Conservation (phyloP, 1,284 basidiomycete genomes). For the Chalciporus sp. region DNA sequence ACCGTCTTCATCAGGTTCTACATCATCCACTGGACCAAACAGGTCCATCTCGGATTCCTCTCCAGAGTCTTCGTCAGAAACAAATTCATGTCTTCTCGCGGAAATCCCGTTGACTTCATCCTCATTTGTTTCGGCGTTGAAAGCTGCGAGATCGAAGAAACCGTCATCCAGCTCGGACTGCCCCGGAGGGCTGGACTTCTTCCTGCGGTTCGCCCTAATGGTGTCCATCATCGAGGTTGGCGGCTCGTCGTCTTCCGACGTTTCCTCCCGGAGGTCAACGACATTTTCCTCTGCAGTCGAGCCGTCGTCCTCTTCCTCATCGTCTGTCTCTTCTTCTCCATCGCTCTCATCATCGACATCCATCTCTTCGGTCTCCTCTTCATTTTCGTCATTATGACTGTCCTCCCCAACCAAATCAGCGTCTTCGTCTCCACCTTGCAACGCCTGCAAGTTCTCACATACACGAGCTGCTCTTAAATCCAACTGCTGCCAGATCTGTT, state of each 20-base stretch:
- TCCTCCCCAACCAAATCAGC: constrained; percentile 17
- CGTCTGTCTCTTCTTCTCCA: constrained; percentile 36
- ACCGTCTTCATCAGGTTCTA: constrained; percentile 43
- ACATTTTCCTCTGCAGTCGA: constrained; percentile 39
- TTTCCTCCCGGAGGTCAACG: constrained; percentile 49
- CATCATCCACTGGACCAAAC: constrained; percentile 63
- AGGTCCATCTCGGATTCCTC: constrained; percentile 64
- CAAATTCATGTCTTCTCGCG: constrained; percentile 58
- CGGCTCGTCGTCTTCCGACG: constrained; percentile 42
- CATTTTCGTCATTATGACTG: constrained; percentile 29
- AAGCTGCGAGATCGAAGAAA: constrained; percentile 90
- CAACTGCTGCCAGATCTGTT: constrained; percentile 93
- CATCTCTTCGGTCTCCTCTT: constrained; percentile 28
- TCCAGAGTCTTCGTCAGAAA: constrained; percentile 54
- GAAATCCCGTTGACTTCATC: constrained; percentile 72
- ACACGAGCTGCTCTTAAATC: constrained; percentile 75
- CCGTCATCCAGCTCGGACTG: constrained; percentile 84
- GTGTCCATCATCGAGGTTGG: constrained; percentile 35
- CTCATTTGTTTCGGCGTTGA: constrained; percentile 87
- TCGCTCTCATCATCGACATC: constrained; percentile 30
- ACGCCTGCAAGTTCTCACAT: constrained; percentile 61
- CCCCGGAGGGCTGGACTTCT: constrained; percentile 26
- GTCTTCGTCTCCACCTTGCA: constrained; percentile 34
- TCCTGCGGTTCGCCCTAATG: constrained; percentile 26
- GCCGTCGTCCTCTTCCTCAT: constrained; percentile 34